A percentile compares a stretch with the other conserved stretches of the same genome.
These are phyloP conservation scores for Aspergillus sp. DNA, from an alignment of 2,329 filamentous ascomycete species.

Conservation along the genomic window DNA sequence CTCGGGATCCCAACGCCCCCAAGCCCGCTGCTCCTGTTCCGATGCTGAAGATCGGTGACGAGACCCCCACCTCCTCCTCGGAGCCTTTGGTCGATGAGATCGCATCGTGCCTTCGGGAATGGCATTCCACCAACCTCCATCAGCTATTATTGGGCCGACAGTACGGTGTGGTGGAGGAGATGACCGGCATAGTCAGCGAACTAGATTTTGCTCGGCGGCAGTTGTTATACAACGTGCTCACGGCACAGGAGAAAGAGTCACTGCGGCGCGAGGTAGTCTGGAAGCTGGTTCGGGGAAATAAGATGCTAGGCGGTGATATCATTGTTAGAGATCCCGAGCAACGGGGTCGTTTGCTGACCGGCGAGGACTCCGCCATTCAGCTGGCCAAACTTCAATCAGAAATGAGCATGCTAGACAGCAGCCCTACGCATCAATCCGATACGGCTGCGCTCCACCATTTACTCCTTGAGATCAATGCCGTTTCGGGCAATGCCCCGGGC, in stretches of 20 bases:
- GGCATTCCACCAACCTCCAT: constrained; percentile 97
- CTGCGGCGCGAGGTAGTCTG: constrained; percentile 90
- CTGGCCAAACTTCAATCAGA: constrained; percentile 88
- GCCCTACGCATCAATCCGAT: constrained; percentile 67
- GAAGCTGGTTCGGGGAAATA: constrained; percentile 92
- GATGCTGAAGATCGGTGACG: constrained; percentile 96
- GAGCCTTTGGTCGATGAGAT: constrained; percentile 98
- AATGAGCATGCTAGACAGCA: constrained; percentile 89
- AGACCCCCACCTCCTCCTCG: constrained; percentile 82
- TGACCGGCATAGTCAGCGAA: constrained; percentile 76
- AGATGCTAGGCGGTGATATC: constrained; percentile 87
- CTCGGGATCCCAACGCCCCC: constrained; percentile 60
- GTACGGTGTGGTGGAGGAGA: constrained; percentile 76
- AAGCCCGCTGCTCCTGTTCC: constrained; percentile 91
- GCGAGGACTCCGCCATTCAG: constrained; percentile 89
- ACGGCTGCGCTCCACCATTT: constrained; percentile 75
- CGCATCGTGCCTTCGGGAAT: constrained; percentile 92
- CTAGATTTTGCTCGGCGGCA: constrained; percentile 84
- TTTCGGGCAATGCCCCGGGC: constrained; percentile 74
- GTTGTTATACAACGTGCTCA: constrained; percentile 91
- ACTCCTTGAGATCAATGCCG: constrained; percentile 78
- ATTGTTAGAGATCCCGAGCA: constrained; percentile 88
- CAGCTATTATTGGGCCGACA: constrained; percentile 80
- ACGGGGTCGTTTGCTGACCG: constrained; percentile 81
- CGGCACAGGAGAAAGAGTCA: constrained; percentile 74